Percentiles rank a stretch among this genome's conserved stretches.
Conservation (phyloP, 495 filamentous ascomycete genomes). For the Annulohypoxylon bovei region DNA sequence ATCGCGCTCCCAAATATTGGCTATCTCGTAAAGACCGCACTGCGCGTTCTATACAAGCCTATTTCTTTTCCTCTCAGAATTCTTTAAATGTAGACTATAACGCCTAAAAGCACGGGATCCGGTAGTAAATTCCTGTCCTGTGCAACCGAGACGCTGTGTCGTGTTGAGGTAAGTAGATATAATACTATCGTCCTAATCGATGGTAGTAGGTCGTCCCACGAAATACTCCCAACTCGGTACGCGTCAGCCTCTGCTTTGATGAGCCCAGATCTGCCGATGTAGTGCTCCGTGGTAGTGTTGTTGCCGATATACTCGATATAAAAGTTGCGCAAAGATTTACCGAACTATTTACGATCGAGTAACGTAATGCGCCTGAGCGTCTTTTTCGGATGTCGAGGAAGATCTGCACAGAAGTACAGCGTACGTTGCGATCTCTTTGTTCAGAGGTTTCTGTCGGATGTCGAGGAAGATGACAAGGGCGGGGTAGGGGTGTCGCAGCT, state of each 20-base stretch:
- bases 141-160: neutral
- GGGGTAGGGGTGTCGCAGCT: conserved; percentile 21
- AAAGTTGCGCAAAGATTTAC: conserved; percentile 6
- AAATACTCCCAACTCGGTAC: conserved; percentile 8
- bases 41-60: conserved; percentile 6
- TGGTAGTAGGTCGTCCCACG: neutral
- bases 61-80: neutral
- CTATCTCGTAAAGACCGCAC: neutral
- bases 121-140: neutral
- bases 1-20: neutral
- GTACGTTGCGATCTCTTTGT: conserved; percentile 10
- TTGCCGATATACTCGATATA: neutral
- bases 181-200: neutral
- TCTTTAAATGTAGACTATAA: neutral
- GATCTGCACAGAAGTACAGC: conserved; percentile 19
- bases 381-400: conserved; percentile 17
- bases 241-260: conserved; percentile 19
- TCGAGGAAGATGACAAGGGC: conserved; percentile 8
- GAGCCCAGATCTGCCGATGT: neutral
- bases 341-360: neutral
- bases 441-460: neutral
- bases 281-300: neutral
- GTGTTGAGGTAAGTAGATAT: neutral
- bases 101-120: neutral
- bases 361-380: conserved; percentile 4